Base-by-base conservation (phyloP, 164 flowering plant genomes). In the Sedum album region DNA sequence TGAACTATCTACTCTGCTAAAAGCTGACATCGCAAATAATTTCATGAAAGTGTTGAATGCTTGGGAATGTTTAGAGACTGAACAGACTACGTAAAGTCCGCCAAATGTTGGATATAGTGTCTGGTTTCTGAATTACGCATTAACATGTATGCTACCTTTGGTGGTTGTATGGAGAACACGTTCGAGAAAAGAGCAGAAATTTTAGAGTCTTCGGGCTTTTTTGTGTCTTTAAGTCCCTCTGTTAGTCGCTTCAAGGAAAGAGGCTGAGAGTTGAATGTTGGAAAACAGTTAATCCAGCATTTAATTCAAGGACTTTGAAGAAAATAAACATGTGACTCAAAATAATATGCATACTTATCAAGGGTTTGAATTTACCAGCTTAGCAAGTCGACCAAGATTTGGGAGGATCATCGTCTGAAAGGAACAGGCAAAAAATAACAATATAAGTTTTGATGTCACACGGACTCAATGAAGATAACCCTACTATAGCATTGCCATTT, bases 381-480 rank as follows among this genome's bases (percentile, higher is more conserved):
- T 85, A 23, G 85, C 94, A 69, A 95, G 79, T 61, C 90, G 93
- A 48, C 88, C 88, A 63, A 95, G 74, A 76, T 83, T 85, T 31
- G 97, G 99, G 39, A 95, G 91, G 79, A 90, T 75, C 97, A 92
- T 86, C 11, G 97, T 88, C 97, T 95, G 94, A 82, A 44, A 48
- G 33, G 49, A 64, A 55, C 7, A 73, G 44, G 68, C 21, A 39
- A 15, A 67, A 41, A 69, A 39, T 25, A 39, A 66, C 11, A 30
- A 30, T 17, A 36, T 21, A 67, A 31, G 21, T 23, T 15, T 49
- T 13, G 10, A 51, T 51, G 57, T 23, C n/a, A n/a, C n/a, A n/a
- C n/a, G n/a, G n/a, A n/a, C n/a, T 51, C 25, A 51, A 13, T 51
- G 57, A 23, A 9, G 3, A 51, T 6, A 17, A 1, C 57, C 57